Evolutionary conservation across 2,329 filamentous ascomycete species (phyloP).

Genomic region (Zarea fungicola): DNA sequence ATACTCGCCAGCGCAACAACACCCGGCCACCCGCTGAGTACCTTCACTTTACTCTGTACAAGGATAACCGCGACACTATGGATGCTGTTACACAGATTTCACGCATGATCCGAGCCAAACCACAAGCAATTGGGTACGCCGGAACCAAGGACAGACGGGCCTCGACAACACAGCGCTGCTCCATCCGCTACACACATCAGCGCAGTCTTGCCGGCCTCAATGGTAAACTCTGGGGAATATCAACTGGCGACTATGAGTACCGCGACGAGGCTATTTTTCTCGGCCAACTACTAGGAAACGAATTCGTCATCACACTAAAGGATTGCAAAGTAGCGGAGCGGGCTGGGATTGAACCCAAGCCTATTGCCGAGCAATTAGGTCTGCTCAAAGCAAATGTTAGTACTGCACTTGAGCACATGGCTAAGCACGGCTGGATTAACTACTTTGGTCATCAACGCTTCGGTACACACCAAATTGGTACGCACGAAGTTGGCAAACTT

Average conservation of each 20-base stretch:
- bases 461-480: conserved; percentile 80
- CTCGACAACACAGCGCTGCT: conserved; percentile 78
- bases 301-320: conserved; percentile 87
- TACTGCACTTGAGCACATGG: conserved; percentile 61
- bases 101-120: conserved; percentile 67
- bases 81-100: conserved; percentile 76
- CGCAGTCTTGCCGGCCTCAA: conserved; percentile 63
- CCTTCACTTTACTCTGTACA: conserved; percentile 87
- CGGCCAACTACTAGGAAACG: conserved; percentile 81
- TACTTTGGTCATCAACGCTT: conserved; percentile 98
- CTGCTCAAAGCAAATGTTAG: conserved; percentile 38
- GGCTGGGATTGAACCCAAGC: conserved; percentile 13
- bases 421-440: conserved; percentile 81
- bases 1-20: conserved; percentile 23
- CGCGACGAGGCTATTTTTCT: conserved; percentile 66
- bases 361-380: conserved; percentile 25
- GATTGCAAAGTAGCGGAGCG: conserved; percentile 62
- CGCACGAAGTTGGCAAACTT: conserved; percentile 76
- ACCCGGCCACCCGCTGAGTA: conserved; percentile 57
- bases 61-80: conserved; percentile 97
- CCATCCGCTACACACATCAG: conserved; percentile 48
- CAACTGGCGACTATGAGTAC: conserved; percentile 79
- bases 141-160: conserved; percentile 89
- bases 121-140: conserved; percentile 67
- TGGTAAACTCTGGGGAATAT: conserved; percentile 54